Base-by-base conservation (phyloP, 2,329 filamentous ascomycete species). In the Fusarium anguioides region DNA sequence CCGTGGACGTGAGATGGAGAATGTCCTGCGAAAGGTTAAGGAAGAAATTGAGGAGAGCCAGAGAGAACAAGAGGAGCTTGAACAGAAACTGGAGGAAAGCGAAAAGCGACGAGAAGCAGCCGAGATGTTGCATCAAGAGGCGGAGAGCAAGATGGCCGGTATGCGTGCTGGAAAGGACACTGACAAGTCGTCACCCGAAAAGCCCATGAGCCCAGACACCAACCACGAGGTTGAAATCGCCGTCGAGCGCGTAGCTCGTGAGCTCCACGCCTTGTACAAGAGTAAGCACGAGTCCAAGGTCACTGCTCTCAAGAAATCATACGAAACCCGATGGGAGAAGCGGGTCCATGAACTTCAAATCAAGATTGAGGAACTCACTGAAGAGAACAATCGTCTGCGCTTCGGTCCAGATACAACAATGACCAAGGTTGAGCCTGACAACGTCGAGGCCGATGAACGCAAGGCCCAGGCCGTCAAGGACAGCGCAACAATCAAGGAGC, bases 251-350 rank as follows among this genome's bases (percentile, higher is more conserved):
- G 94, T 98, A 37, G 94, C 95, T n/a, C 87, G 93, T 27, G 96
- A 99, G 75, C 85, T 99, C 37, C 96, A 99, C 76, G 86, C 90
- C 0, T 85, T 97, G 12, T 99, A 99, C 86, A 98, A 97, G 82
- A 89, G 91, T 75, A 99, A 99, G 81, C 96, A 99, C 77, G 95
- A 98, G 81, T 93, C 90, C 65, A 99, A 99, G 82, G 95, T 98
- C 41, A 87, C 92, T 2, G 95, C 94, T 6, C 84, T 99, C 68
- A 98, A 91, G 81, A 90, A 90, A 80, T 90, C 87, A 64, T 91
- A 98, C 80, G 93, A 97, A 77, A 87, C 87, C 44, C 89, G 95
- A 53, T 96, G 93, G 87, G 93, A 97, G 79, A 96, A 96, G 84
- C 92, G 91, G 74, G 87, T 95, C 56, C 87, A 87, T 52, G 92